Base-by-base conservation (phyloP, 2,329 filamentous ascomycete species). In the Chrysosporium queenslandicum region DNA sequence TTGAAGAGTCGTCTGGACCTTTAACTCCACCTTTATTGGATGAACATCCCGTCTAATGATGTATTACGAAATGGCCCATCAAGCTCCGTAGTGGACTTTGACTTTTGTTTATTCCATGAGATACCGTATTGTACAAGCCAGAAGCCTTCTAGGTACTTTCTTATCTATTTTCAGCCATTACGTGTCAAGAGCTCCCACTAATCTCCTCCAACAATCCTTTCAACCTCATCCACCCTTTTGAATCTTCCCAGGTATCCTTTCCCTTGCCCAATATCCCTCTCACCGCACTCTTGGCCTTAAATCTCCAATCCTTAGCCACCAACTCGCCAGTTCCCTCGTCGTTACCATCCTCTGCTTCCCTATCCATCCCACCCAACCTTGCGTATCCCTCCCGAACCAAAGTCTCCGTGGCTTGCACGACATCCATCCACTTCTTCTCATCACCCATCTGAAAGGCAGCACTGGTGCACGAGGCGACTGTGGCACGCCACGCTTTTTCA, bases 401-500 rank as follows among this genome's bases (percentile, higher is more conserved):
- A 64, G 87, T 82, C 52, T 89, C 80, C 0, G 92, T 97, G 48
- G 87, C 80, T 56, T 80, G 75, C 2, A 94, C 87, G 3, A 94
- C 81, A 0, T 76, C 75, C 54, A 80, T 72, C 86, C 87, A 95
- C 16, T 78, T 78, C 40, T 75, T 74, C 58, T 79, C 78, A 25
- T 79, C 74, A 68, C 79, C 82, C 73, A 63, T 70, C 64, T 66
- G 69, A 63, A 67, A 71, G 21, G 67, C 67, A 23, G 64, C 77
- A 61, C 58, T 73, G 59, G 54, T 72, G 64, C 59, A 71, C 54
- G 53, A 72, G 63, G 25, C 80, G 74, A 59, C 79, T 70, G 47
- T 76, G 0, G 85, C 81, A 1, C 92, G 79, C 90, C 91, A 98
- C 0, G 85, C 87, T 64, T 91, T 90, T 70, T 97, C 92, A 27